phyloP scores from a whole-genome alignment of 2,329 filamentous ascomycete genomes.

The Sporothrix dimorphospora region DNA sequence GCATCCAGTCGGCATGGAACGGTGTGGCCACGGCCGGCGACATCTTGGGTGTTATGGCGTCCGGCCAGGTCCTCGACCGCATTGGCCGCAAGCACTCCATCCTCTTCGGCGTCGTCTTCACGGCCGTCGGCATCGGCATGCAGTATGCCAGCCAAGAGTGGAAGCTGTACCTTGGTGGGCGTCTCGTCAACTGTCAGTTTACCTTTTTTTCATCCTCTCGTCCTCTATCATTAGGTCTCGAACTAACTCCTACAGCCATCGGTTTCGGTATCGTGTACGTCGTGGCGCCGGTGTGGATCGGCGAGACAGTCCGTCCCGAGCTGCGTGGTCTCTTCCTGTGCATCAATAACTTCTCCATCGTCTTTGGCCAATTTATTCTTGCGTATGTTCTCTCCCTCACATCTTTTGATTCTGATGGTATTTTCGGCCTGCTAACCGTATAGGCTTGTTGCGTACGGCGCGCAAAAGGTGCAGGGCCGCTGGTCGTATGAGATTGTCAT shows the following conservation, averaged over 20 bases:
- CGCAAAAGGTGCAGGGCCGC: not conserved
- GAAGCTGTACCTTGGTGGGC: conserved; percentile 8
- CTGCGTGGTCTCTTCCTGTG: conserved; percentile 19
- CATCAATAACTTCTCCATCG: conserved; percentile 12
- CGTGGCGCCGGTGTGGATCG: conserved; percentile 15
- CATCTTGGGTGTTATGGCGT: not conserved
- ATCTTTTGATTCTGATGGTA: too few species aligned
- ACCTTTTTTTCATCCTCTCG: not conserved
- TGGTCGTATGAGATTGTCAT: conserved; percentile 17
- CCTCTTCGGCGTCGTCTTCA: conserved; percentile 1
- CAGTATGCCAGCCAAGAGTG: conserved; percentile 17
- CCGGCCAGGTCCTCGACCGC: not conserved
- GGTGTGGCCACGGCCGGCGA: conserved; percentile 14
- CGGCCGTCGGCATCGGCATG: conserved; percentile 22
- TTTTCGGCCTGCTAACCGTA: not conserved
- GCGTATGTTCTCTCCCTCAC: not conserved
- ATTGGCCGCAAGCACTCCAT: conserved; percentile 24
- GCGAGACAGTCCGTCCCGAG: conserved; percentile 23
- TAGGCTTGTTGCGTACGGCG: not conserved
- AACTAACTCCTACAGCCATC: not conserved
- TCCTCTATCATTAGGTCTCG: not conserved
- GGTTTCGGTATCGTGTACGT: conserved; percentile 13
- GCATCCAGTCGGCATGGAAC: not conserved
- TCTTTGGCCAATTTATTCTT: conserved; percentile 20
- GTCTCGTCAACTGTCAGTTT: conserved; percentile 13